phyloP scores from a whole-genome alignment of 179 eudicot genomes.

The Corrigiola litoralis region DNA sequence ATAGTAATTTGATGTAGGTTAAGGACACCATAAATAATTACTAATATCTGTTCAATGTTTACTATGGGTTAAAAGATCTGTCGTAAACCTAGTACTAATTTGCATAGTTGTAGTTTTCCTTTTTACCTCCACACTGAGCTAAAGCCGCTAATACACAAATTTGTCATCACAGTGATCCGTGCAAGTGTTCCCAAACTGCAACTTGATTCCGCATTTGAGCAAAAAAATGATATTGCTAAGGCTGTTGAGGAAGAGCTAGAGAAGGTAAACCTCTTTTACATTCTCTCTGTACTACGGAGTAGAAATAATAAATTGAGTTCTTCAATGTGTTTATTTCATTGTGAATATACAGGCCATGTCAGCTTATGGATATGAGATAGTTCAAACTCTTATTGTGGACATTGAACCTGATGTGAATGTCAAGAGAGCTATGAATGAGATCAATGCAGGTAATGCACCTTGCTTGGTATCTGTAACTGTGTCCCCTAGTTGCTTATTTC shows the following conservation, averaged over 20 bases:
- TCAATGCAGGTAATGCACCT: constrained; percentile 38
- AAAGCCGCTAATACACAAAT: background rate
- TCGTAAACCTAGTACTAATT: too few relatives aligned
- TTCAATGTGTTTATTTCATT: background rate
- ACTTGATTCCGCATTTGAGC: constrained; percentile 43
- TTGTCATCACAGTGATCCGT: constrained; percentile 35
- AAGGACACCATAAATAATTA: too few relatives aligned
- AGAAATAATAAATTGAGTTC: background rate
- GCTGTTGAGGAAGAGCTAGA: constrained; percentile 44
- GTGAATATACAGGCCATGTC: constrained; percentile 44
- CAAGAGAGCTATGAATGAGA: constrained; percentile 53
- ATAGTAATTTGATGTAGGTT: background rate
- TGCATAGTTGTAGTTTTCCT: background rate
- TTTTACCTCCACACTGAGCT: background rate
- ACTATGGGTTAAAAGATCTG: too few relatives aligned
- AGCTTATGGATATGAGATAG: constrained; percentile 46
- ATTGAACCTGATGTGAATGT: constrained; percentile 50
- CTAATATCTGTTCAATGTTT: too few relatives aligned
- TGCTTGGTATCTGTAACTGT: background rate
- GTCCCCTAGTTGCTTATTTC: background rate
- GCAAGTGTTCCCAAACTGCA: constrained; percentile 42
- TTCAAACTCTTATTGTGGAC: constrained; percentile 49
- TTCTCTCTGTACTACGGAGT: background rate
- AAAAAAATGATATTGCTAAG: constrained; percentile 45
- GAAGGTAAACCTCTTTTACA: constrained; percentile 28